A percentile compares a stretch with the other conserved stretches of the same genome.
phyloP scores from a whole-genome alignment of 495 filamentous ascomycete species.

The Ramalina peruviana region DNA sequence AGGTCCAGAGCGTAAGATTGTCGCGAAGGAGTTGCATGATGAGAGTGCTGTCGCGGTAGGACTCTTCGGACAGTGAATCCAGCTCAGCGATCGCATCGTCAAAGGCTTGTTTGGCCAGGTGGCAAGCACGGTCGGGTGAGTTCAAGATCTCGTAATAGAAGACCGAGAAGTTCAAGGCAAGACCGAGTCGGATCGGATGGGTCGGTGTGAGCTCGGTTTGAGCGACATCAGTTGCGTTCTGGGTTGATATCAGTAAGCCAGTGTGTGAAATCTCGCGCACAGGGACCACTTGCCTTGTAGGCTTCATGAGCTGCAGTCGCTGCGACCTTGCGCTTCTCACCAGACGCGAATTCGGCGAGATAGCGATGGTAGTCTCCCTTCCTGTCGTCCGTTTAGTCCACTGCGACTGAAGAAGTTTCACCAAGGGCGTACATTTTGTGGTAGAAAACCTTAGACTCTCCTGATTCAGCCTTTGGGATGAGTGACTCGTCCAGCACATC shows the following conservation, averaged over 20 bases:
- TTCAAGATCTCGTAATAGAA: constrained; percentile 99
- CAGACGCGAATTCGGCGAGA: constrained; percentile 95
- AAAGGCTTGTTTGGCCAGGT: constrained; percentile 98
- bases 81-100: constrained; percentile 99
- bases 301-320: constrained; percentile 95
- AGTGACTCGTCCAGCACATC: constrained; percentile 88
- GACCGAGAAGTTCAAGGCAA: constrained; percentile 98
- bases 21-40: constrained; percentile 99
- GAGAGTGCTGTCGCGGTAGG: constrained; percentile 98
- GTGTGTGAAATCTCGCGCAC: not conserved
- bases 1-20: constrained; percentile 99
- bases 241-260: constrained; percentile 4
- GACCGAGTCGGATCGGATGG: constrained; percentile 95
- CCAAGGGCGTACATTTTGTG: constrained; percentile 85
- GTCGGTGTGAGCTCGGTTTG: constrained; percentile 95
- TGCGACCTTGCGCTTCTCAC: constrained; percentile 96
- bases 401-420: not conserved
- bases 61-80: constrained; percentile 96
- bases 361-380: constrained; percentile 99
- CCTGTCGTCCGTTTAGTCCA: constrained; percentile 37
- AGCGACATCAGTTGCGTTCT: constrained; percentile 97
- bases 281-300: constrained; percentile 64
- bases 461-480: constrained; percentile 94
- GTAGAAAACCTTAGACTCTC: constrained; percentile 99
- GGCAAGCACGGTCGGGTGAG: constrained; percentile 96